Conservation (phyloP, 2,329 filamentous ascomycete genomes). For the Fusarium bulbicola region DNA sequence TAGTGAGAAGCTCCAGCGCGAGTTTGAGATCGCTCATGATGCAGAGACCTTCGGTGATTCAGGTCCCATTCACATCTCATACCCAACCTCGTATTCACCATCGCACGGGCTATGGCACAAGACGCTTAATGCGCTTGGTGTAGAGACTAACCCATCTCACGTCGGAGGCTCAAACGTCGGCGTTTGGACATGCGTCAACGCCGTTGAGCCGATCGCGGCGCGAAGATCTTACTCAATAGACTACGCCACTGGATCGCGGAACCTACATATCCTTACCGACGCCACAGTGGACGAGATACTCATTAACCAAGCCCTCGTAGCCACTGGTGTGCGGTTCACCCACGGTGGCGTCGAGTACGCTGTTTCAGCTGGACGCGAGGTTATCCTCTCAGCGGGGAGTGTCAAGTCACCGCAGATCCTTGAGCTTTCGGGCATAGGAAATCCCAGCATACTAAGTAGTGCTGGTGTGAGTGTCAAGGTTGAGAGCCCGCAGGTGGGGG, state of each 20-base stretch:
- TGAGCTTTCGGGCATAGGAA: constrained; percentile 70
- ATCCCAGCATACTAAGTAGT: constrained; percentile 47
- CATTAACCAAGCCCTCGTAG: constrained; percentile 33
- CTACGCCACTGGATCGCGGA: constrained; percentile 55
- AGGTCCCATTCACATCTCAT: constrained; percentile 61
- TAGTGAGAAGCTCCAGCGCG: constrained; percentile 44
- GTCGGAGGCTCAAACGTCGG: constrained; percentile 61
- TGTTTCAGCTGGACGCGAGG: constrained; percentile 57
- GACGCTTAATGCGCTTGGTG: constrained; percentile 56
- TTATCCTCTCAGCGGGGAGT: constrained; percentile 67
- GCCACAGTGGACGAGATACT: constrained; percentile 43
- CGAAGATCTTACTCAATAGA: constrained; percentile 59
- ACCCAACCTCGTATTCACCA: constrained; percentile 50
- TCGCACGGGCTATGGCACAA: constrained; percentile 58
- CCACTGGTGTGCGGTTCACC: constrained; percentile 48
- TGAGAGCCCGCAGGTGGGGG: constrained; percentile 56
- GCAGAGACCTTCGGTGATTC: constrained; percentile 51
- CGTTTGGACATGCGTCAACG: constrained; percentile 59
- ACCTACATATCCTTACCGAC: constrained; percentile 51
- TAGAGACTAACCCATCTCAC: constrained; percentile 53
- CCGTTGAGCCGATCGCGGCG: constrained; percentile 56
- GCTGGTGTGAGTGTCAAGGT: constrained; percentile 52
- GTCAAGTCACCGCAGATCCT: constrained; percentile 66
- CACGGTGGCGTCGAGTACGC: constrained; percentile 49
- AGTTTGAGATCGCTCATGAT: constrained; percentile 52